A percentile compares a stretch with the other conserved stretches of the same genome.
Conservation (phyloP, 768 basidiomycete genomes). For the Amanita pallidorosea region DNA sequence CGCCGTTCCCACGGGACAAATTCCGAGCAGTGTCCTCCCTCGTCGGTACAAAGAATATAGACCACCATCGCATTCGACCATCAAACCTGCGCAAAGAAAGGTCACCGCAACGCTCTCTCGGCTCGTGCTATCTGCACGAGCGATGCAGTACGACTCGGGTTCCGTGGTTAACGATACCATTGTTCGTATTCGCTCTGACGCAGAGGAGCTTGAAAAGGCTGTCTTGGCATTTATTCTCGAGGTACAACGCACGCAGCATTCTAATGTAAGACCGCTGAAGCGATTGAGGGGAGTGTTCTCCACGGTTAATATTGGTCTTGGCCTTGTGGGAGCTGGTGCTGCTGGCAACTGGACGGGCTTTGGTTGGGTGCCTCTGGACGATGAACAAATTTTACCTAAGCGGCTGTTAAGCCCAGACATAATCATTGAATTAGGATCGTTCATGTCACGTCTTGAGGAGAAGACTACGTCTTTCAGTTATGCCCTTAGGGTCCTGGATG, state of each 20-base stretch:
- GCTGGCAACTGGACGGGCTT: slow-evolving; percentile 79
- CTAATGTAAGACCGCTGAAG: slow-evolving; percentile 28
- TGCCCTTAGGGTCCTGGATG: slow-evolving; percentile 20
- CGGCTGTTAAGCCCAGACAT: slow-evolving; percentile 39
- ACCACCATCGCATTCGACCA: slow-evolving; percentile 38
- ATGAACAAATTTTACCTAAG: slow-evolving; percentile 35
- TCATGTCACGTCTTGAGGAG: slow-evolving; percentile 39
- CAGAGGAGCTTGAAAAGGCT: slow-evolving; percentile 65
- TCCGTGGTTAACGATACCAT: slow-evolving; percentile 50
- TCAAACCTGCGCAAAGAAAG: slow-evolving; percentile 76
- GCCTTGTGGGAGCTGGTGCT: slow-evolving; percentile 71
- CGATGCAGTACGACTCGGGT: slow-evolving; percentile 74
- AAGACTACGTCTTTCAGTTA: slow-evolving; percentile 29
- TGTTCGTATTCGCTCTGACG: slow-evolving; percentile 64
- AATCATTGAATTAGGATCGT: slow-evolving; percentile 39
- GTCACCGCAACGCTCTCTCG: slow-evolving; percentile 86
- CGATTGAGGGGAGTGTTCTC: slow-evolving; percentile 53
- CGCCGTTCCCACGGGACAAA: slow-evolving; percentile 47
- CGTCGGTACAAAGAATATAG: slow-evolving; percentile 35
- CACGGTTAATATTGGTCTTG: slow-evolving; percentile 56
- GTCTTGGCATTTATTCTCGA: slow-evolving; percentile 59
- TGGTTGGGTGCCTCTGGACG: slow-evolving; percentile 59
- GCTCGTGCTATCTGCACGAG: slow-evolving; percentile 83
- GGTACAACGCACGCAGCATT: slow-evolving; percentile 47
- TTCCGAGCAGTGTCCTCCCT: slow-evolving; percentile 44